These are phyloP conservation scores for Arachis monticola DNA, from an alignment of 331 rosid species.

Conservation along the genomic window DNA sequence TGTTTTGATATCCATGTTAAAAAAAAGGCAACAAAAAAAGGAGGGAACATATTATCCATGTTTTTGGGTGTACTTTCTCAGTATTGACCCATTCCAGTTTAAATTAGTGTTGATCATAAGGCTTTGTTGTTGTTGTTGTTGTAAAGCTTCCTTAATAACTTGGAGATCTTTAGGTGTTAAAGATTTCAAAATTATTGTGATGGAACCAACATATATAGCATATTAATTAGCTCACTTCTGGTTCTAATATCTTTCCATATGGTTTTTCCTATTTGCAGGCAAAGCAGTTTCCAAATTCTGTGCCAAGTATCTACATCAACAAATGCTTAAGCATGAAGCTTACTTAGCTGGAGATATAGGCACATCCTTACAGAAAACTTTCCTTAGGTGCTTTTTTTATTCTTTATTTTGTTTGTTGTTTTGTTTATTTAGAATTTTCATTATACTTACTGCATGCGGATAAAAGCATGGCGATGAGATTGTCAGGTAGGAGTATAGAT, in stretches of 20 bases:
- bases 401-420: background rate
- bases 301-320: conserved; percentile 87
- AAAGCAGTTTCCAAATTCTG: conserved; percentile 96
- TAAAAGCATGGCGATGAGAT: conserved; percentile 33
- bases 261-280: conserved; percentile 60
- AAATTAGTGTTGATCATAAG: conserved; percentile 21
- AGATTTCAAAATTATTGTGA: conserved; percentile 14
- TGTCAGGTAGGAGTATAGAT: conserved; percentile 32
- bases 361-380: conserved; percentile 66
- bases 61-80: background rate
- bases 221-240: conserved; percentile 19
- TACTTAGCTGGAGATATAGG: conserved; percentile 80
- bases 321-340: conserved; percentile 77
- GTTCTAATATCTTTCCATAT: conserved; percentile 32
- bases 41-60: background rate
- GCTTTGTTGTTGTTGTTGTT: background rate
- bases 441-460: conserved; percentile 35
- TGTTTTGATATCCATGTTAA: conserved; percentile 15
- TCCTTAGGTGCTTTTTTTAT: conserved; percentile 70
- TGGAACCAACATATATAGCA: conserved; percentile 26
- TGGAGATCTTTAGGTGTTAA: conserved; percentile 13
- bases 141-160: background rate
- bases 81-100: conserved; percentile 18
- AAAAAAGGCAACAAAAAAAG: background rate
- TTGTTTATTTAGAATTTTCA: conserved; percentile 31